Evolutionary conservation across 768 basidiomycete species (phyloP), one percentile per base, ranked within the genome.

Genomic region (Tricholoma bakamatsutake): DNA sequence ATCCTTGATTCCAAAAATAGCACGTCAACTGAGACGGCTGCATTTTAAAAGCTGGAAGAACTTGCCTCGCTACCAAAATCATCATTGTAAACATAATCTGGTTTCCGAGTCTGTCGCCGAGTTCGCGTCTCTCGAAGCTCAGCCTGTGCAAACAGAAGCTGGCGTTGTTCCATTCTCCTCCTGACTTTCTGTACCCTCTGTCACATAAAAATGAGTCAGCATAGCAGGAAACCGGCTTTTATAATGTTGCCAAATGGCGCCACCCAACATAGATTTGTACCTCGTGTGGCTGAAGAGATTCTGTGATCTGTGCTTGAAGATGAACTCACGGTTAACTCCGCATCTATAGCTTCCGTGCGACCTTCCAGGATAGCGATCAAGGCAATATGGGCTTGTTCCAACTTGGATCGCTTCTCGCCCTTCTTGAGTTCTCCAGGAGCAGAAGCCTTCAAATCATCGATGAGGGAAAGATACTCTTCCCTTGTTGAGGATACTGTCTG

Each of bases 91-190:
- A 88, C 88, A 70, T 93, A 93, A 74, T 91, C 87, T 47, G 88
- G 87, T 59, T 81, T 83, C 42, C 80, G 80, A 2, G 85, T 83
- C 70, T 81, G 80, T 52, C 87, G 78, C 57, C 90, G 79, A 17
- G 90, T 92, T 57, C 91, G 80, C 27, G 89, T 92, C 69, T 85
- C 83, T 58, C 90, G 81, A 56, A 90, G 72, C 67, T 91, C 90
- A 35, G 87, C 83, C 67, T 90, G 88, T 17, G 84, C 88, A 59
- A 85, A 72, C 55, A 85, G 72, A 37, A 83, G 66, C 45, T 81
- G 76, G 47, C 78, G 79, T 65, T 88, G 83, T 64, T 90, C 84
- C 49, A 88, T 76, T 71, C 84, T 87, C 71, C 79, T 83, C 58
- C 83, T 80, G 21, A 77, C 82, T 65, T 80, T 85, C 66, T 84